Base-by-base conservation (phyloP, 2,329 filamentous ascomycete species). In the Pseudocercospora crystallina region DNA sequence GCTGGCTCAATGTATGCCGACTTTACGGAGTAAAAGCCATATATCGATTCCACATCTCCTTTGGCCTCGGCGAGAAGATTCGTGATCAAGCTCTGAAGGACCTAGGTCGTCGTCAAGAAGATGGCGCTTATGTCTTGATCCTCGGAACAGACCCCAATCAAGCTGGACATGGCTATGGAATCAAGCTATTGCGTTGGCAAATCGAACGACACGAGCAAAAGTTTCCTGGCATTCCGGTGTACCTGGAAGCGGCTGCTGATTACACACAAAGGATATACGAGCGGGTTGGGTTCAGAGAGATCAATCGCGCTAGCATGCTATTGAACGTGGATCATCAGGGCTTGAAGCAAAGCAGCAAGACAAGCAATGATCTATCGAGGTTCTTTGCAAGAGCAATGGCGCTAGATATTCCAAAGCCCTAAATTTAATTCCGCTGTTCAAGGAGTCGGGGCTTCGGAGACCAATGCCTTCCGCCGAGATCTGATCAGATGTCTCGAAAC, bases 261-360 rank as follows among this genome's bases (percentile, higher is more conserved):
- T 33, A 51, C 34, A 43, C 41, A 12, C 48, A 51, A 29, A 34
- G 29, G 36, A 32, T 51, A 8, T 51, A 46, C 31, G 48, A 46
- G 43, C 14, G 43, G 30, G 35, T 46, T 8, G 48, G 42, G 14
- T 46, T 51, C 15, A 29, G 26, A 34, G 48, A 46, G 29, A 42
- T 51, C 20, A 26, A 7, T 26, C 20, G 20, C 20, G 20, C 20
- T 26, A 26, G 20, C 20, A 26, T 26, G 20, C 4, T 26, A 26
- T 7, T 26, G 4, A 26, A 26, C 20, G 20, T 26, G 3, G 20
- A 26, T 7, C 20, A 26, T 26, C 20, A 26, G 20, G 20, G 20
- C 20, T 26, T 26, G 20, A 26, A 26, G 20, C 20, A 26, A 7
- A 26, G 20, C 7, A 7, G 20, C 3, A 26, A 26, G 20, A 7